Percentiles rank a stretch among this genome's conserved stretches.
Conservation (phyloP, 2,329 filamentous ascomycete species). For the Torrubiellomyces zombiae region DNA sequence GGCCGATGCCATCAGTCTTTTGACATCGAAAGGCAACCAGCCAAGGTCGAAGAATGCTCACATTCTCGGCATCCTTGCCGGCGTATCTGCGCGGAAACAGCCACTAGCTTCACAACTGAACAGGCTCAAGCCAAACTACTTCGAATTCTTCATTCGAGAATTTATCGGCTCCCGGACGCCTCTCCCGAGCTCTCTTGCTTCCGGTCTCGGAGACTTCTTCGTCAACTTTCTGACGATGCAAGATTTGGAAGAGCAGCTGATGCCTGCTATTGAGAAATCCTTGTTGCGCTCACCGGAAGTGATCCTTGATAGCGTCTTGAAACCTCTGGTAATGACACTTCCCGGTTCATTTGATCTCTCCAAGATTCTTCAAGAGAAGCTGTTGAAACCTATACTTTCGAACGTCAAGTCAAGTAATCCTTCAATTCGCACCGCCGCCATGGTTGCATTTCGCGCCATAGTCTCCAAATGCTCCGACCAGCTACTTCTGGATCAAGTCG, state of each 20-base stretch:
- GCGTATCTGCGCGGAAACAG: slow-evolving; percentile 61
- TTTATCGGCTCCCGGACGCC: slow-evolving; percentile 61
- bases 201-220: slow-evolving; percentile 71
- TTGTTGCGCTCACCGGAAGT: slow-evolving; percentile 82
- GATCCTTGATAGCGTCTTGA: slow-evolving; percentile 62
- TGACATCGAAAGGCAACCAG: slow-evolving; percentile 51
- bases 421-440: slow-evolving; percentile 56
- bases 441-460: slow-evolving; percentile 58
- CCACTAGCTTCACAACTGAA: slow-evolving; percentile 46
- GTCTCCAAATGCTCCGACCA: slow-evolving; percentile 43
- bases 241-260: slow-evolving; percentile 58
- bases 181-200: slow-evolving; percentile 55
- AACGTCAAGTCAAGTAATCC: slow-evolving; percentile 84
- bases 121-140: slow-evolving; percentile 51
- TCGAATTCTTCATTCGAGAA: slow-evolving; percentile 72
- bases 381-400: slow-evolving; percentile 76
- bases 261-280: slow-evolving; percentile 75
- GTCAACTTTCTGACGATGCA: slow-evolving; percentile 52
- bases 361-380: slow-evolving; percentile 48
- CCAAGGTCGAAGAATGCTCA: slow-evolving; percentile 54
- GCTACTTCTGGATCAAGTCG: slow-evolving; percentile 45
- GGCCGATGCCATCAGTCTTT: slow-evolving; percentile 41
- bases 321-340: slow-evolving; percentile 54
- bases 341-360: slow-evolving; percentile 62
- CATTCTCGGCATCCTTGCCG: slow-evolving; percentile 72